Percentiles rank a stretch among this genome's conserved stretches.
Evolutionary conservation across 306 rosid genomes (phyloP).

Genomic region (Cicer bijugum): DNA sequence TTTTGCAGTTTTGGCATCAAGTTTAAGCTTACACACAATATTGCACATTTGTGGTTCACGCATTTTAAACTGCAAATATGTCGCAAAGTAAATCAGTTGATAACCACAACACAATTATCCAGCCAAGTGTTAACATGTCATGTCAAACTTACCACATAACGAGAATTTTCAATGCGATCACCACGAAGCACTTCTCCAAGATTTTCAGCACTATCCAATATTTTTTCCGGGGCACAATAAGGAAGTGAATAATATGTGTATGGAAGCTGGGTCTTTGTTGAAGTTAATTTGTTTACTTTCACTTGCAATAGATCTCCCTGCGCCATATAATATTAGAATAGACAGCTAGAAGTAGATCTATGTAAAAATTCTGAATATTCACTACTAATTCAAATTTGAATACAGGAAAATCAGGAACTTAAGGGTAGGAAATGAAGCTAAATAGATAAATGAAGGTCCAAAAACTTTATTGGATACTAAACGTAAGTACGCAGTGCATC

Average conservation of each 20-base stretch:
- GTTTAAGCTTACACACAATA: conserved; percentile 58
- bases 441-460: not conserved
- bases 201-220: conserved; percentile 89
- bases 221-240: conserved; percentile 65
- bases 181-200: conserved; percentile 99
- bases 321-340: conserved; percentile 45
- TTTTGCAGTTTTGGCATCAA: conserved; percentile 82
- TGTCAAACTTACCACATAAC: conserved; percentile 67
- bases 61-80: conserved; percentile 83
- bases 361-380: conserved; percentile 1
- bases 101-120: conserved; percentile 25
- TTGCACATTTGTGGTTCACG: conserved; percentile 92
- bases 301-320: conserved; percentile 90
- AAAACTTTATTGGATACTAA: conserved; percentile 11
- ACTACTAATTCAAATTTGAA: not conserved
- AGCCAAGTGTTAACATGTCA: conserved; percentile 11
- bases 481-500: not conserved
- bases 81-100: conserved; percentile 38
- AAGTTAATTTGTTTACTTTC: conserved; percentile 93
- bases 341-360: conserved; percentile 33
- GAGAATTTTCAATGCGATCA: conserved; percentile 95
- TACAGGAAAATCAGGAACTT: not conserved
- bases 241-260: conserved; percentile 90
- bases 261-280: conserved; percentile 95
- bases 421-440: conserved; percentile 1